These are phyloP conservation scores for Trichosporon sp. DNA, from an alignment of 1,284 basidiomycete species.

Conservation along the genomic window DNA sequence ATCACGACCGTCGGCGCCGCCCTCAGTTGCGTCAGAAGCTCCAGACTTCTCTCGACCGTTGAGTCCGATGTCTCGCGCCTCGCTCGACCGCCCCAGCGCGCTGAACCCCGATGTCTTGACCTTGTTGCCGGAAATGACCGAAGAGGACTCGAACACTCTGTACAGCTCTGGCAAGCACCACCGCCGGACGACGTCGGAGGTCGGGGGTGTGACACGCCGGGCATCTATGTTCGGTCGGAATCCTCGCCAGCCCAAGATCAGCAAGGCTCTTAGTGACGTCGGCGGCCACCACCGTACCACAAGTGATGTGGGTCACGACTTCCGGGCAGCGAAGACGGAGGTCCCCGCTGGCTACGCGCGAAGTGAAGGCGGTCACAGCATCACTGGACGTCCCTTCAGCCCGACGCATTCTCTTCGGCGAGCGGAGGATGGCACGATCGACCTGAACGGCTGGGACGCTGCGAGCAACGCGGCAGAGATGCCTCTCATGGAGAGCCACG, in stretches of 20 bases:
- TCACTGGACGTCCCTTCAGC: not conserved
- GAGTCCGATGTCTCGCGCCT: not conserved
- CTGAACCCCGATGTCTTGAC: constrained; percentile 45
- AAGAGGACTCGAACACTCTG: constrained; percentile 29
- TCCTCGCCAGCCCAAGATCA: not conserved
- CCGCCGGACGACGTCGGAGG: not conserved
- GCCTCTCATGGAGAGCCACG: constrained; percentile 35
- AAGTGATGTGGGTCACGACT: not conserved
- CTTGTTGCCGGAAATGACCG: constrained; percentile 44
- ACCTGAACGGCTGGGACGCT: not conserved
- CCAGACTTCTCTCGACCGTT: not conserved
- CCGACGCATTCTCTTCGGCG: constrained; percentile 7
- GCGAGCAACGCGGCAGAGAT: not conserved
- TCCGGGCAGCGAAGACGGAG: not conserved
- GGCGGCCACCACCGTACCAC: not conserved
- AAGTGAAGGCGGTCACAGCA: constrained; percentile 8
- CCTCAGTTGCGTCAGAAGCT: not conserved
- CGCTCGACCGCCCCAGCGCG: constrained; percentile 38
- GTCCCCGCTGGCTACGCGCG: not conserved
- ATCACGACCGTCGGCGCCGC: not conserved
- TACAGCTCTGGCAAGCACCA: constrained; percentile 6
- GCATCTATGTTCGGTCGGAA: not conserved
- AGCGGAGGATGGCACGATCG: not conserved
- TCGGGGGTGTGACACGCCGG: not conserved
- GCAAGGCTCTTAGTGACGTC: not conserved